These are phyloP conservation scores for Punica granatum DNA, from an alignment of 345 rosid species.

Conservation along the genomic window DNA sequence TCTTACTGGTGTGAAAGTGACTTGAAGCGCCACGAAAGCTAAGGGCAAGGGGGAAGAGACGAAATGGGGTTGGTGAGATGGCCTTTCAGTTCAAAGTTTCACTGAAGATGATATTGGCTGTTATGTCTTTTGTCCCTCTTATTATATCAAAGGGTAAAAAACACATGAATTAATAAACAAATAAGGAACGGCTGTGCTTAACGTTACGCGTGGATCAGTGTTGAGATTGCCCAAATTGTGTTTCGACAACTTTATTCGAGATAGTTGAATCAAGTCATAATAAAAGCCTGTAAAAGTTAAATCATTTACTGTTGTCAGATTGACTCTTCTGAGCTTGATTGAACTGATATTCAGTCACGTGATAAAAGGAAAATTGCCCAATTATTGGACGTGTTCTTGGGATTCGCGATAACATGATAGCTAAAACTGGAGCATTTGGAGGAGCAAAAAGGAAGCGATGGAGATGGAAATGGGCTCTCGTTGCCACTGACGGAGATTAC, in stretches of 20 bases:
- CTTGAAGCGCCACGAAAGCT: too few relatives aligned
- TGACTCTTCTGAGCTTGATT: neutral
- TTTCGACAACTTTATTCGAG: neutral
- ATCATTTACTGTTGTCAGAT: neutral
- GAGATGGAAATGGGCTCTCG: neutral
- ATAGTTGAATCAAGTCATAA: neutral
- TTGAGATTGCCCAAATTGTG: neutral
- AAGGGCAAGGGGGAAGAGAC: neutral
- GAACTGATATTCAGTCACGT: neutral
- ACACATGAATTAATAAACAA: neutral
- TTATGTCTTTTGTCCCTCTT: conserved; percentile 7
- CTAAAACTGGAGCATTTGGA: neutral
- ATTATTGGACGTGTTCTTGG: neutral
- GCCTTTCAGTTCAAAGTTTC: neutral
- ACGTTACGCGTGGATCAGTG: neutral
- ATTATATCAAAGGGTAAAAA: too few relatives aligned
- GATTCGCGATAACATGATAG: neutral
- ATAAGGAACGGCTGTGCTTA: neutral
- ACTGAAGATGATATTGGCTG: conserved; percentile 11
- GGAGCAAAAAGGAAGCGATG: neutral
- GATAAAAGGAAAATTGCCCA: neutral
- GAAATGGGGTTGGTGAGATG: conserved; percentile 6
- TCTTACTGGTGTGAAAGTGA: too few relatives aligned
- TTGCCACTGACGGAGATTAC: neutral
- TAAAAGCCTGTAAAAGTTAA: neutral